Evolutionary conservation across 257 asterid species (phyloP).

Genomic region (Echium plantagineum): DNA sequence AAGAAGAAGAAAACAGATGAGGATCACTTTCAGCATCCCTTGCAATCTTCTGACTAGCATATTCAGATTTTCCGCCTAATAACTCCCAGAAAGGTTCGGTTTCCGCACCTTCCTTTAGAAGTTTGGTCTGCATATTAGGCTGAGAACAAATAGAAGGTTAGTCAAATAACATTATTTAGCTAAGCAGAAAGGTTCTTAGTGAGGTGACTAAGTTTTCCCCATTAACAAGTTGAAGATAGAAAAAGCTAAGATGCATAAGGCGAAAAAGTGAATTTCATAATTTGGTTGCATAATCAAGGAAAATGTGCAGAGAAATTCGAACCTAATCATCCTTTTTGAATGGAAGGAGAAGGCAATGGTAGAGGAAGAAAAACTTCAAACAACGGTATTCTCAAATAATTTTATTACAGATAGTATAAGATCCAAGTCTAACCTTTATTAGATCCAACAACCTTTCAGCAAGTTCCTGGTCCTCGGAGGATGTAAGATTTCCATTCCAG

Average conservation of each 20-base stretch:
- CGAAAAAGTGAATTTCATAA: not conserved
- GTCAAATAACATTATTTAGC: not conserved
- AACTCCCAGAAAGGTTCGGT: constrained; percentile 94
- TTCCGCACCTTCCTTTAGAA: constrained; percentile 93
- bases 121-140: constrained; percentile 83
- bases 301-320: constrained; percentile 1
- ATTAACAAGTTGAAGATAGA: not conserved
- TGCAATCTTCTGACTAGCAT: constrained; percentile 81
- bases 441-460: constrained; percentile 97
- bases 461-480: constrained; percentile 83
- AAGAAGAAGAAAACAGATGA: constrained; percentile 77
- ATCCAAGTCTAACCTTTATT: constrained; percentile 47
- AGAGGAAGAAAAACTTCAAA: not conserved
- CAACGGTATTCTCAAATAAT: not conserved
- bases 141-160: constrained; percentile 15
- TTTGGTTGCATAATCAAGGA: not conserved
- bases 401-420: too few relatives aligned
- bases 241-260: not conserved
- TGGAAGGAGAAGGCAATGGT: not conserved
- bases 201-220: not conserved
- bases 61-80: constrained; percentile 89
- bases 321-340: not conserved
- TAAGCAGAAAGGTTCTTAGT: not conserved
- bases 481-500: constrained; percentile 83
- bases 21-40: constrained; percentile 83